Evolutionary conservation across 106 monocot genomes (phyloP).

Genomic region (Dendrobium chrysotoxum): DNA sequence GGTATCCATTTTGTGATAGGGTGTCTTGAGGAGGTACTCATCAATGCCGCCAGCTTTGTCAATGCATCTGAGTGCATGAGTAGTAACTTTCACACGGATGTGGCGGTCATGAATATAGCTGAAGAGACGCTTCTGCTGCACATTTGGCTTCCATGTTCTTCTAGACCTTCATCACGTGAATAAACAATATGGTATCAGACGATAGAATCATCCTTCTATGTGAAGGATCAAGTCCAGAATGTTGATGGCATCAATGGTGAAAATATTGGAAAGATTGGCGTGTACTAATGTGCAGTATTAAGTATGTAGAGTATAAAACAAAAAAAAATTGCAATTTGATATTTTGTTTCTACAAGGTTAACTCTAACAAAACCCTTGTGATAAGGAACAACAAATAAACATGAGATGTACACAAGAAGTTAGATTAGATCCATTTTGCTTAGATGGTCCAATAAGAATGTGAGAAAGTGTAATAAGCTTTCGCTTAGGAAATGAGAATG

Average conservation of each 20-base stretch:
- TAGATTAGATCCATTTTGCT: too few relatives aligned
- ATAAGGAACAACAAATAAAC: too few relatives aligned
- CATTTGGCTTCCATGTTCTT: slow-evolving; percentile 92
- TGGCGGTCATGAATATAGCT: slow-evolving; percentile 83
- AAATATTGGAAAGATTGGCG: background rate
- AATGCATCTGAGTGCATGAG: slow-evolving; percentile 84
- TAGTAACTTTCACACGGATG: slow-evolving; percentile 77
- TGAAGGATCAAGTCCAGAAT: background rate
- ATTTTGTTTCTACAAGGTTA: too few relatives aligned
- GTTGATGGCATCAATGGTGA: background rate
- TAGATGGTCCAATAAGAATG: too few relatives aligned
- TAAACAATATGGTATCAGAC: background rate
- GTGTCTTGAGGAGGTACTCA: slow-evolving; percentile 86
- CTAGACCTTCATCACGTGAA: slow-evolving; percentile 34
- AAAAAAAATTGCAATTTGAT: too few relatives aligned
- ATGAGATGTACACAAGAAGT: too few relatives aligned
- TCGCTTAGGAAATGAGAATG: too few relatives aligned
- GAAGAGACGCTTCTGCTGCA: slow-evolving; percentile 86
- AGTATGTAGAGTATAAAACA: too few relatives aligned
- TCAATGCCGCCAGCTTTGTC: slow-evolving; percentile 98
- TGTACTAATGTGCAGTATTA: too few relatives aligned
- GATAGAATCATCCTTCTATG: background rate
- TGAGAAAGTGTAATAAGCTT: too few relatives aligned
- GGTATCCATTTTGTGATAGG: slow-evolving; percentile 78
- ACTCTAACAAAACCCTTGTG: too few relatives aligned